phyloP scores from a whole-genome alignment of 148 eudicot species.

The Vaccinium vitisidaea region DNA sequence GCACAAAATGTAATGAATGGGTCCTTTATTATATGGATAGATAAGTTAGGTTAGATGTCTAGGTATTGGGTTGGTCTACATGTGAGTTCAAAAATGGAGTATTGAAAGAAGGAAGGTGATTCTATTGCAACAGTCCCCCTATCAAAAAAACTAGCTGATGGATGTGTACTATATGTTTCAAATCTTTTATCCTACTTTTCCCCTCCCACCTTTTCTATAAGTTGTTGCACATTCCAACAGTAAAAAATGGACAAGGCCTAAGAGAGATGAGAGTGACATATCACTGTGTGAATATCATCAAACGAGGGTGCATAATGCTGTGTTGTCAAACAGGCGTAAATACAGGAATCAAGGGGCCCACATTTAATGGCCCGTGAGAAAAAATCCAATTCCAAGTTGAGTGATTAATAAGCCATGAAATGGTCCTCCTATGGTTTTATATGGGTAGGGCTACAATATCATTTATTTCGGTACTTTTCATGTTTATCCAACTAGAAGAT shows the following conservation, averaged over 20 bases:
- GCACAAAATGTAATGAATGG: constrained; percentile 14
- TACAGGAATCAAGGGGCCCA: constrained; percentile 18
- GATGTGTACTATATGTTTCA: not conserved
- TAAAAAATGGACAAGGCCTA: constrained; percentile 19
- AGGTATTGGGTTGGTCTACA: constrained; percentile 3
- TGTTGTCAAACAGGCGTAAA: constrained; percentile 21
- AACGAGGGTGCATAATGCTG: constrained; percentile 26
- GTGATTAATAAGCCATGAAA: constrained; percentile 16
- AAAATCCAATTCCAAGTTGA: constrained; percentile 16
- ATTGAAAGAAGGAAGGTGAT: not conserved
- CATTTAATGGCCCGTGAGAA: constrained; percentile 20
- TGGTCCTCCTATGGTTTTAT: constrained; percentile 21
- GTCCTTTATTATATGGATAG: constrained; percentile 11
- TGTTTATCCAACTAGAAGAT: not conserved
- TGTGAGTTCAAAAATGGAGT: constrained; percentile 5
- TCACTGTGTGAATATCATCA: constrained; percentile 20
- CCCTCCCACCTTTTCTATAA: not conserved
- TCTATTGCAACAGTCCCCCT: not conserved
- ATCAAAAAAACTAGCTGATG: constrained; percentile 9
- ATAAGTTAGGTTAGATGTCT: constrained; percentile 9
- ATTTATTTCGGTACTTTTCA: not conserved
- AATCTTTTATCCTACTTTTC: not conserved
- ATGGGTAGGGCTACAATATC: not conserved
- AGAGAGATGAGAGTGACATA: constrained; percentile 30
- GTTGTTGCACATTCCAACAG: constrained; percentile 13